These are phyloP conservation scores for Chalaropsis thielavioides DNA, from an alignment of 2,329 filamentous ascomycete genomes.

Conservation along the genomic window DNA sequence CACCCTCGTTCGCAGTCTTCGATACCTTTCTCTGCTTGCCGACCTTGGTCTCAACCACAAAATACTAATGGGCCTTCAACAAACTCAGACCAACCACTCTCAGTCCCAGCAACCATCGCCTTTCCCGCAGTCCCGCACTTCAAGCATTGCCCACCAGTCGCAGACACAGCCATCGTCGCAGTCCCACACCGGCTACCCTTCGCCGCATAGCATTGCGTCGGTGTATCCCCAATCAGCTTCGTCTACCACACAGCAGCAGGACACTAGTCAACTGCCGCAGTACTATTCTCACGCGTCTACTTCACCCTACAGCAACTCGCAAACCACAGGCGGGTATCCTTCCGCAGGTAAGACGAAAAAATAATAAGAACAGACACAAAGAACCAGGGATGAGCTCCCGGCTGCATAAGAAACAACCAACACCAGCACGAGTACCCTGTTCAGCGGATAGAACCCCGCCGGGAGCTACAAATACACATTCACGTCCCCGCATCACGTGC, in stretches of 20 bases:
- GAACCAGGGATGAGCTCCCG: not conserved
- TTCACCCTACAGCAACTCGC: slow-evolving; percentile 56
- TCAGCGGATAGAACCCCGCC: not conserved
- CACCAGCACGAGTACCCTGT: not conserved
- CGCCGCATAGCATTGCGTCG: slow-evolving; percentile 44
- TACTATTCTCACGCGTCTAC: slow-evolving; percentile 69
- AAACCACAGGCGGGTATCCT: slow-evolving; percentile 69
- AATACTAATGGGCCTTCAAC: slow-evolving; percentile 41
- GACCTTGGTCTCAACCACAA: slow-evolving; percentile 10
- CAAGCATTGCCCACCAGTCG: slow-evolving; percentile 60
- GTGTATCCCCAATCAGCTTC: slow-evolving; percentile 46
- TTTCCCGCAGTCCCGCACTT: slow-evolving; percentile 51
- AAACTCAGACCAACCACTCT: slow-evolving; percentile 31
- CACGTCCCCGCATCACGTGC: not conserved
- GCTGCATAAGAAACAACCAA: not conserved
- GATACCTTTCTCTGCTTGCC: not conserved
- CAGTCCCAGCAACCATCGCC: slow-evolving; percentile 55
- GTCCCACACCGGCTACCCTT: slow-evolving; percentile 53
- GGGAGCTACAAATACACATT: not conserved
- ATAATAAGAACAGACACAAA: not conserved
- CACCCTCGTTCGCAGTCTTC: not conserved
- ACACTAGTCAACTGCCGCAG: slow-evolving; percentile 46
- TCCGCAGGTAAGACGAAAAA: slow-evolving; percentile 51
- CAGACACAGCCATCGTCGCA: slow-evolving; percentile 43
- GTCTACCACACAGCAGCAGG: slow-evolving; percentile 40